Percentiles rank a stretch among this genome's conserved stretches.
Evolutionary conservation across 805 yeast genomes (phyloP).

Genomic region (Sugiyamaella qingdaonensis): DNA sequence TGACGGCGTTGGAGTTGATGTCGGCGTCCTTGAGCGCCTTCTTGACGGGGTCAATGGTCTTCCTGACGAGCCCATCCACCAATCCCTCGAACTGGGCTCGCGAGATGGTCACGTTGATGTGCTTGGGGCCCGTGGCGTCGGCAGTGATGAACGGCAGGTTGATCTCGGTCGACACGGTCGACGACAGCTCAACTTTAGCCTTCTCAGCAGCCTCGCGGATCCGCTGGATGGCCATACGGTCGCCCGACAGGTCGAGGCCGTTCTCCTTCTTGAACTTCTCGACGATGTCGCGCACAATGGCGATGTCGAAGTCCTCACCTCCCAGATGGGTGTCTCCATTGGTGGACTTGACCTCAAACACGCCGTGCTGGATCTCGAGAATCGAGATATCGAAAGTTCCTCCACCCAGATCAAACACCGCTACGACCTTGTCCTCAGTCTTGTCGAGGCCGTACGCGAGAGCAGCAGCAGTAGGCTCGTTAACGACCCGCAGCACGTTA

Average conservation of each 20-base stretch:
- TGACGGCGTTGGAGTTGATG: slow-evolving; percentile 57
- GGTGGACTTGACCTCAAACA: slow-evolving; percentile 94
- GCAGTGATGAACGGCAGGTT: slow-evolving; percentile 85
- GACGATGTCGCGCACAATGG: slow-evolving; percentile 78
- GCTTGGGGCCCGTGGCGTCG: slow-evolving; percentile 78
- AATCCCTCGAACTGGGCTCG: slow-evolving; percentile 64
- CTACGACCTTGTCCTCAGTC: slow-evolving; percentile 77
- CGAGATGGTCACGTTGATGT: slow-evolving; percentile 63
- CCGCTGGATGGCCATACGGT: slow-evolving; percentile 78
- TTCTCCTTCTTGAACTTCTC: slow-evolving; percentile 71
- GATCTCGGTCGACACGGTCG: slow-evolving; percentile 65
- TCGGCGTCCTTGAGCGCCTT: slow-evolving; percentile 81
- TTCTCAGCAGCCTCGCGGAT: slow-evolving; percentile 85
- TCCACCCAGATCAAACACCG: slow-evolving; percentile 97
- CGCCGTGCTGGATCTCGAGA: slow-evolving; percentile 96
- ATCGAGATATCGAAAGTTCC: slow-evolving; percentile 98
- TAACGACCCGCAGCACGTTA: slow-evolving; percentile 89
- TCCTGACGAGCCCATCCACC: slow-evolving; percentile 66
- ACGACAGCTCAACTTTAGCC: slow-evolving; percentile 83
- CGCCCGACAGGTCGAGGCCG: slow-evolving; percentile 60
- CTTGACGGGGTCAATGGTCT: slow-evolving; percentile 71
- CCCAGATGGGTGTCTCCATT: slow-evolving; percentile 94
- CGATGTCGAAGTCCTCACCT: slow-evolving; percentile 90
- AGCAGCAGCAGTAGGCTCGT: slow-evolving; percentile 98
- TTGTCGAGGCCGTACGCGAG: slow-evolving; percentile 91